Conservation (phyloP, 768 basidiomycete genomes). For the Phlegmacium glaucopus region DNA sequence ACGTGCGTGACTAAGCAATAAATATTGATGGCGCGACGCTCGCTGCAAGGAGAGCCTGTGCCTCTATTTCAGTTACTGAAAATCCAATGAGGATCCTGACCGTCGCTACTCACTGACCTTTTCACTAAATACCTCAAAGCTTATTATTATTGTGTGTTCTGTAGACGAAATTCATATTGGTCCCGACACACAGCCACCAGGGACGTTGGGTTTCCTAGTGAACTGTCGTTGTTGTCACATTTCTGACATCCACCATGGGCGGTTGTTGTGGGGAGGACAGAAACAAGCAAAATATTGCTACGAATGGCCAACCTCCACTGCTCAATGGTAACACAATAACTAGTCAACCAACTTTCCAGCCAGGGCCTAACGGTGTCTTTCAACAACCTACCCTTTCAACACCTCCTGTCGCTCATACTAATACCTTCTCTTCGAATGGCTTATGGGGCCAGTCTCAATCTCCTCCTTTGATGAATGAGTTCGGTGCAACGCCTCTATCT, state of each 20-base stretch:
- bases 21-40: no score
- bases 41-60: no score
- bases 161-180: no score
- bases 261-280: slow-evolving; percentile 58
- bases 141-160: no score
- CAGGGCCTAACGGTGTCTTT: slow-evolving; percentile 43
- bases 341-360: slow-evolving; percentile 46
- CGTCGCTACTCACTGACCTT: no score
- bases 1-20: not conserved
- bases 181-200: slow-evolving; percentile 9
- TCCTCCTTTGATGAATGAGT: slow-evolving; percentile 33
- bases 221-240: not conserved
- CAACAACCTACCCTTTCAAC: slow-evolving; percentile 42
- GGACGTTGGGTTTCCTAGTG: not conserved
- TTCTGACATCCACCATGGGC: slow-evolving; percentile 41
- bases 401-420: slow-evolving; percentile 35
- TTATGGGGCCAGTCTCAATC: slow-evolving; percentile 37
- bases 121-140: no score
- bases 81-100: no score
- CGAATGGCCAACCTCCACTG: slow-evolving; percentile 23
- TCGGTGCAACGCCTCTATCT: slow-evolving; percentile 20
- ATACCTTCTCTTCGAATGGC: slow-evolving; percentile 21
- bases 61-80: no score
- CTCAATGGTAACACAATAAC: slow-evolving; percentile 33
- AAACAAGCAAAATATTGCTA: slow-evolving; percentile 26